Percentiles rank a stretch among this genome's conserved stretches.
These are phyloP conservation scores for Erucastrum elatum DNA, from an alignment of 345 rosid species.

Conservation along the genomic window DNA sequence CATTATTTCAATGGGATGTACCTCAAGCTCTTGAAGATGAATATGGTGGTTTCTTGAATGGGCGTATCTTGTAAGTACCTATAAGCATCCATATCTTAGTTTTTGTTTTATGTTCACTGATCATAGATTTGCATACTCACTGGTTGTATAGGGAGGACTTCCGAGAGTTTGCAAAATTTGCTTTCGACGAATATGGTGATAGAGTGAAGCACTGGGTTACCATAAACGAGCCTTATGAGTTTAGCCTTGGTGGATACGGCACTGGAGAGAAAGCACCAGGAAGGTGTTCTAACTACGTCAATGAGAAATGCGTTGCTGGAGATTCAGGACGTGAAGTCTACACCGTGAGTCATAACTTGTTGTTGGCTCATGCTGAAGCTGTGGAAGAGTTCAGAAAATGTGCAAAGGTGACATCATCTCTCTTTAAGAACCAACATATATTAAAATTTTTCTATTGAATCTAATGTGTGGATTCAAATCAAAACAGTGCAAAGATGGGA, in stretches of 20 bases:
- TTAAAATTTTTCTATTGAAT: not conserved
- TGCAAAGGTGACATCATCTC: slow-evolving; percentile 27
- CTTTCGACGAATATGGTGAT: slow-evolving; percentile 45
- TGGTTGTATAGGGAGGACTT: slow-evolving; percentile 34
- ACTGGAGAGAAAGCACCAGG: slow-evolving; percentile 44
- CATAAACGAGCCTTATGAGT: slow-evolving; percentile 49
- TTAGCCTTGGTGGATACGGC: slow-evolving; percentile 39
- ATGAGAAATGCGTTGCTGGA: slow-evolving; percentile 36
- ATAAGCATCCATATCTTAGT: not conserved
- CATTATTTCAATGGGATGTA: slow-evolving; percentile 44
- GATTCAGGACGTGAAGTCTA: slow-evolving; percentile 41
- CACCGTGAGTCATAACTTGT: slow-evolving; percentile 35
- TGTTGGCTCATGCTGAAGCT: slow-evolving; percentile 45
- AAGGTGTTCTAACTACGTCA: slow-evolving; percentile 40
- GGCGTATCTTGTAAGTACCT: slow-evolving; percentile 32
- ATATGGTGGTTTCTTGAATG: slow-evolving; percentile 40
- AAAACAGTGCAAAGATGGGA: slow-evolving; percentile 37
- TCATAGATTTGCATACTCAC: not conserved
- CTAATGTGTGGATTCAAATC: not conserved
- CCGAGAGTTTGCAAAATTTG: slow-evolving; percentile 36
- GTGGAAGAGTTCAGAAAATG: slow-evolving; percentile 42
- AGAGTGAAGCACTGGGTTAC: slow-evolving; percentile 62
- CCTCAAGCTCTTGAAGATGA: slow-evolving; percentile 41
- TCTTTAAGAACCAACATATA: not conserved
- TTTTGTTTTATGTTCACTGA: not conserved